phyloP scores from a whole-genome alignment of 1,139 yeast genomes.

The Geotrichum restrictum region DNA sequence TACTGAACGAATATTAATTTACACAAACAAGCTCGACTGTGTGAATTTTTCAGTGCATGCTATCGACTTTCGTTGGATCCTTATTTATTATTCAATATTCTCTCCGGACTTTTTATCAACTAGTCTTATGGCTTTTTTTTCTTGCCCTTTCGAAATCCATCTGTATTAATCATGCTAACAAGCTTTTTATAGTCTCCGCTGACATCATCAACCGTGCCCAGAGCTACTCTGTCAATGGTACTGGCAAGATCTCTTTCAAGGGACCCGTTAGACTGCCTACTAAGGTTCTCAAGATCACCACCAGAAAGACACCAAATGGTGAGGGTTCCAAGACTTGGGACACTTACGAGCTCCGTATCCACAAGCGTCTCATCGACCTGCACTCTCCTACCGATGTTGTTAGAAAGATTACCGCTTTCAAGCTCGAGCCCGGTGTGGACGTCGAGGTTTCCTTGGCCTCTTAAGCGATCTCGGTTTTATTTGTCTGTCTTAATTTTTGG shows the following conservation, averaged over 20 bases:
- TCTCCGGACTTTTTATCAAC: no score
- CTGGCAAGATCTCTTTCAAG: conserved; percentile 41
- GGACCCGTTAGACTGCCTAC: conserved; percentile 99
- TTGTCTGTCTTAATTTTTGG: conserved; percentile 5
- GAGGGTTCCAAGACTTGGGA: conserved; percentile 99
- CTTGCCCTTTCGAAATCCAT: no score
- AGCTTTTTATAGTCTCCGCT: conserved; percentile 52
- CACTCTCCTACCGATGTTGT: conserved; percentile 94
- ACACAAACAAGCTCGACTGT: no score
- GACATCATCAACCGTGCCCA: conserved; percentile 88
- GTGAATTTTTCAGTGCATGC: no score
- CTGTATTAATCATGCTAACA: neutral
- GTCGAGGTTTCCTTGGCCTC: conserved; percentile 45
- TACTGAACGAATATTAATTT: no score
- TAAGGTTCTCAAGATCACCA: conserved; percentile 95
- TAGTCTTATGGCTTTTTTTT: no score
- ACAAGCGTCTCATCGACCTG: conserved; percentile 99
- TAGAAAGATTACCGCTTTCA: conserved; percentile 92
- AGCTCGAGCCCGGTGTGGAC: conserved; percentile 55
- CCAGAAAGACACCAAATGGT: conserved; percentile 99
- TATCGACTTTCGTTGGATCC: no score
- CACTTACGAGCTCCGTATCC: conserved; percentile 98
- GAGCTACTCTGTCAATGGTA: conserved; percentile 53
- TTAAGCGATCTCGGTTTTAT: conserved; percentile 25
- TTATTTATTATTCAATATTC: no score